These are phyloP conservation scores for Ambrosiella cleistominuta DNA, from an alignment of 2,329 filamentous ascomycete species.

Conservation along the genomic window DNA sequence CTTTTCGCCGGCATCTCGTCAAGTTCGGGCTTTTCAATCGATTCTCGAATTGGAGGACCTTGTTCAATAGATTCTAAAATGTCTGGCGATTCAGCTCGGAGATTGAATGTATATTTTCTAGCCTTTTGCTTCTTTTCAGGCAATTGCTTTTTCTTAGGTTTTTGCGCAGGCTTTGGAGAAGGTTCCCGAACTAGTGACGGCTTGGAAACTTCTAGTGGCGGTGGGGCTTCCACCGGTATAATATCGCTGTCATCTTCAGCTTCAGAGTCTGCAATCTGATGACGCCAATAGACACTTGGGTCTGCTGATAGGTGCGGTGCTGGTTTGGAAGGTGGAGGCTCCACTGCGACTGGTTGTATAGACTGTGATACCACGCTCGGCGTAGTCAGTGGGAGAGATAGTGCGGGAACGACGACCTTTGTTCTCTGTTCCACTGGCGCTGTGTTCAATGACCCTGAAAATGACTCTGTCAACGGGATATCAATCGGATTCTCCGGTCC, in stretches of 20 bases:
- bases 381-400: no score
- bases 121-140: slow-evolving; percentile 6
- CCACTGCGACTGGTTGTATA: no score
- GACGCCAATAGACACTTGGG: neutral
- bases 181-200: no score
- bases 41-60: neutral
- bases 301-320: no score
- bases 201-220: no score
- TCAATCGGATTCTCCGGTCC: neutral
- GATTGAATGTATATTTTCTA: neutral
- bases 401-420: neutral
- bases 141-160: neutral
- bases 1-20: neutral
- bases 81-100: neutral
- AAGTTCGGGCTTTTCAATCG: neutral
- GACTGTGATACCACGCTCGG: no score
- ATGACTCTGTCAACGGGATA: neutral
- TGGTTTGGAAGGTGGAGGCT: no score
- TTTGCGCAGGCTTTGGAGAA: neutral
- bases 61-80: neutral
- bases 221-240: neutral
- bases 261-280: slow-evolving; percentile 10
- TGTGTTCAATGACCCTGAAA: neutral
- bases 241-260: slow-evolving; percentile 10
- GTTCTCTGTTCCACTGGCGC: neutral